Evolutionary conservation across 805 yeast genomes (phyloP).

Genomic region (Jamesozyma rosinii): DNA sequence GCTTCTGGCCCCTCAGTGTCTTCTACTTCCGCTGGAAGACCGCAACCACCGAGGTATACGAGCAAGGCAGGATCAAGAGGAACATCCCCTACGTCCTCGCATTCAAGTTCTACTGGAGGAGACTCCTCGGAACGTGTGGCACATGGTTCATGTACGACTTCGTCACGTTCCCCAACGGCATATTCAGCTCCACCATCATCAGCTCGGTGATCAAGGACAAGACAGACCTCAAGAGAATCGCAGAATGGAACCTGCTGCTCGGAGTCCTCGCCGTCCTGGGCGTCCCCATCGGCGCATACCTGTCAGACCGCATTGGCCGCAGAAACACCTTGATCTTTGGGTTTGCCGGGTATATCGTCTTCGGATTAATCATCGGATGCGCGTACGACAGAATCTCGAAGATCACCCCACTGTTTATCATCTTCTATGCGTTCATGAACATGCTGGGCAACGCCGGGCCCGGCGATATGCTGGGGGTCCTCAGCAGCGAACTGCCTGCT

Average conservation of each 20-base stretch:
- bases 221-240: slow-evolving; percentile 1
- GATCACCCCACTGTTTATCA: slow-evolving; percentile 4
- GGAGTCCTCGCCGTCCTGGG: slow-evolving; percentile 2
- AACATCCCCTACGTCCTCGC: slow-evolving; percentile 3
- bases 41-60: slow-evolving; percentile 3
- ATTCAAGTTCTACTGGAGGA: slow-evolving; percentile 4
- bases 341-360: slow-evolving; percentile 4
- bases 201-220: slow-evolving; percentile 4
- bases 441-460: slow-evolving; percentile 5
- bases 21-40: slow-evolving; percentile 6
- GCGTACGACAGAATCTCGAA: slow-evolving; percentile 2
- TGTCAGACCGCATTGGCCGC: slow-evolving; percentile 4
- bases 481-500: slow-evolving; percentile 4
- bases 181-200: slow-evolving; percentile 3
- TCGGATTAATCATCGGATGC: slow-evolving; percentile 5
- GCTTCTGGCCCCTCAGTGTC: slow-evolving; percentile 4
- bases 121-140: slow-evolving; percentile 4
- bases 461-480: slow-evolving; percentile 5
- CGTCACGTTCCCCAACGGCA: slow-evolving; percentile 5
- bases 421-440: slow-evolving; percentile 4
- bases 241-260: slow-evolving; percentile 4
- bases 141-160: slow-evolving; percentile 7
- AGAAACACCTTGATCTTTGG: slow-evolving; percentile 4
- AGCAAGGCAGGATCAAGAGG: slow-evolving; percentile 4
- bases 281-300: slow-evolving; percentile 5